These are phyloP conservation scores for Russula griseocarnosa DNA, from an alignment of 768 basidiomycete species.

Conservation along the genomic window DNA sequence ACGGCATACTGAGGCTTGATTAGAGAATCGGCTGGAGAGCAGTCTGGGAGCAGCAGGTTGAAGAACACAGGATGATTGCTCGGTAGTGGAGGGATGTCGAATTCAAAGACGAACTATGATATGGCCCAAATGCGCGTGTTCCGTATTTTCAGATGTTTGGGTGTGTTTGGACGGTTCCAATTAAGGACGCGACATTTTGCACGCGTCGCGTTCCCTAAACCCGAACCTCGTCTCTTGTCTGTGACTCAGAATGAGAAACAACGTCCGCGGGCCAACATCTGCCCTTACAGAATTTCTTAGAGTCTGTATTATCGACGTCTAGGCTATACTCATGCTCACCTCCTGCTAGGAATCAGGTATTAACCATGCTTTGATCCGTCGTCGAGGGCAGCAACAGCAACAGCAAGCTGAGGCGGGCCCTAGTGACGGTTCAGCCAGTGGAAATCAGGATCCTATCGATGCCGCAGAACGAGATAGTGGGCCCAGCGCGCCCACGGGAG, in stretches of 20 bases:
- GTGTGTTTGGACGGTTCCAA: not conserved
- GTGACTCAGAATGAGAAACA: constrained; percentile 37
- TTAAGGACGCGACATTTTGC: not conserved
- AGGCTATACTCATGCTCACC: not conserved
- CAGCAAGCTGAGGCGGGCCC: constrained; percentile 45
- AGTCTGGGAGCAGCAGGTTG: too few relatives aligned
- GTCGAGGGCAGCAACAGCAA: constrained; percentile 36
- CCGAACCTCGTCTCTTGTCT: not conserved
- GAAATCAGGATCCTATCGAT: constrained; percentile 21
- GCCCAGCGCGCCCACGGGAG: constrained; percentile 17
- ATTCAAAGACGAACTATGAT: too few relatives aligned
- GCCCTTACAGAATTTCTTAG: constrained; percentile 79
- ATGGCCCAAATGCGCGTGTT: too few relatives aligned
- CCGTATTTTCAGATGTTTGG: not conserved
- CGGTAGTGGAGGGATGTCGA: too few relatives aligned
- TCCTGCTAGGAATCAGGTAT: constrained; percentile 49
- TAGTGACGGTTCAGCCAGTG: constrained; percentile 34
- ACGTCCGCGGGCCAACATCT: constrained; percentile 77
- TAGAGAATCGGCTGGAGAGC: too few relatives aligned
- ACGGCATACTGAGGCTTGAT: not conserved
- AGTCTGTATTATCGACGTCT: constrained; percentile 38
- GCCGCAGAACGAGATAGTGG: constrained; percentile 28
- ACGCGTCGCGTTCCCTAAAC: not conserved
- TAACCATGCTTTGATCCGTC: constrained; percentile 41
- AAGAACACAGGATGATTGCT: too few relatives aligned